Evolutionary conservation across 495 filamentous ascomycete species (phyloP), one percentile per base, ranked within the genome.

Genomic region (Bacidia rubella): DNA sequence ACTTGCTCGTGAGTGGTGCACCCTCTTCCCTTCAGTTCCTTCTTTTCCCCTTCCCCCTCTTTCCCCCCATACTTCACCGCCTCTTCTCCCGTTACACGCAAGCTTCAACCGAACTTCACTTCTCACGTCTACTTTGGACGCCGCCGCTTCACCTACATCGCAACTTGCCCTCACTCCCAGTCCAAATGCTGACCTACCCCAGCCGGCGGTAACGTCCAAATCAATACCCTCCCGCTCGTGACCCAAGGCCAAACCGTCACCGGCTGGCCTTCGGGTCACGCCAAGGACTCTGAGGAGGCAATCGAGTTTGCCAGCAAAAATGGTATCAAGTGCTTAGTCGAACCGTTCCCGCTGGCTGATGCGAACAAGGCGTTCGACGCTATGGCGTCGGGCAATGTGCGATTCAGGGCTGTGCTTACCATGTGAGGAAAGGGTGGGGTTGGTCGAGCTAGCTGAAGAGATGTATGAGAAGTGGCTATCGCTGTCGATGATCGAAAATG

Each of bases 201-300:
- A 69, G 70, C 70, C 38, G 65, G 70, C 15, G 80, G 78, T 3
- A 66, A 70, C 2, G 63, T 81, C 22, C 63, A 67, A 38, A 64
- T 83, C 55, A 66, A 80, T 55, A 76, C 75, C 2, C 51, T 54
- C 0, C 26, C 65, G 9, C 50, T 83, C 65, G 65, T 82, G 11
- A 12, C 47, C 0, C 73, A 77, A 59, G 76, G 70, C 27, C 35
- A 68, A 11, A 74, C 69, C 11, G 69, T 86, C 1, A 65, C 69
- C 29, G 73, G 76, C 4, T 85, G 77, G 74, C 77, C 79, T 0
- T 69, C 66, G n/a, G 82, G 82, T 0, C 74, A 82, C 42, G 74
- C 77, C 0, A 61, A 74, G 2, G 82, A 86, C 61, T 63, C 62
- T 21, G 81, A 84, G 61, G 82, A 86, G 57, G 71, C 82, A 0